These are phyloP conservation scores for Magnusiomyces sp. DNA, from an alignment of 1,139 yeast species.

Conservation along the genomic window DNA sequence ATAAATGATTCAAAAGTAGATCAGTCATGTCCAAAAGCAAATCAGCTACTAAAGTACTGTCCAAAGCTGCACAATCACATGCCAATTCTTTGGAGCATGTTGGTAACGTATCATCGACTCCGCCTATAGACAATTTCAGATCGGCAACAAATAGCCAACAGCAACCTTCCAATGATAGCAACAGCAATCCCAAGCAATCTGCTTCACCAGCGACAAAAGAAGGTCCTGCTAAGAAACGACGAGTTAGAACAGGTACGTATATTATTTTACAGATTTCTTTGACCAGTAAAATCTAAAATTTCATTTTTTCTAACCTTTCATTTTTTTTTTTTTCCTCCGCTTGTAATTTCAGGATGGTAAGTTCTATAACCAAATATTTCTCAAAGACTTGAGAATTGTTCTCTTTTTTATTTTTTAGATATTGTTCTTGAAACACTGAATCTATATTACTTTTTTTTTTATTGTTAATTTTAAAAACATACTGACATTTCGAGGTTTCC, in stretches of 20 bases:
- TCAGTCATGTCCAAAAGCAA: too few species aligned
- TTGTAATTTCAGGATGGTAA: background rate
- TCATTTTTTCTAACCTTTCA: background rate
- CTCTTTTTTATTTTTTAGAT: conserved; percentile 1
- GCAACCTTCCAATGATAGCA: background rate
- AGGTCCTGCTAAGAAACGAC: conserved; percentile 9
- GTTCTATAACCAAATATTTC: background rate
- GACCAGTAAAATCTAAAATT: background rate
- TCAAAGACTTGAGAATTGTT: background rate
- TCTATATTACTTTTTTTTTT: background rate
- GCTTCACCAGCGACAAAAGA: background rate
- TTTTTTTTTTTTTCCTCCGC: background rate
- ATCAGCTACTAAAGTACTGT: too few species aligned
- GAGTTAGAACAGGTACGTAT: conserved; percentile 13
- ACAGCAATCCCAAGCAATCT: background rate
- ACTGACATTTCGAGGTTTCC: background rate
- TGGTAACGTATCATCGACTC: too few species aligned
- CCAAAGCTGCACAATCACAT: too few species aligned
- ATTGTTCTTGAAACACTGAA: background rate
- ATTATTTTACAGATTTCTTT: background rate
- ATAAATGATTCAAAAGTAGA: too few species aligned
- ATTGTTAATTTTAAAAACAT: too few species aligned
- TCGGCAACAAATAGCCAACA: background rate
- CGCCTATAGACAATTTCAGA: background rate
- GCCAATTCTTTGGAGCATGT: too few species aligned